A percentile compares a stretch with the other conserved stretches of the same genome.
Conservation (phyloP, 1,284 basidiomycete genomes). For the Leccinum pallidistipes region DNA sequence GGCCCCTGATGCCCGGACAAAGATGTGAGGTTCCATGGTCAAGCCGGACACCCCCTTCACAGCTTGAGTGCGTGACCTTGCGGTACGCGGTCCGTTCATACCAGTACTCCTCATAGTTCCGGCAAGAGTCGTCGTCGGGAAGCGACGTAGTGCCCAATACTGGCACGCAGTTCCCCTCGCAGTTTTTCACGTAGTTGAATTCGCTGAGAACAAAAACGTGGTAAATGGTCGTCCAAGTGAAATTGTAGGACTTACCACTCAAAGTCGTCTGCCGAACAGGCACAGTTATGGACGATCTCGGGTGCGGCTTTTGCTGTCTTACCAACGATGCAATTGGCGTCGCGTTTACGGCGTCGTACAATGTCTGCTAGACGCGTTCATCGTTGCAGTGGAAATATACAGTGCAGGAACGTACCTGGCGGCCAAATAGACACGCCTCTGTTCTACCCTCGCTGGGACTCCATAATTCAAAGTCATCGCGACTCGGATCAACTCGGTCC, state of each 20-base stretch:
- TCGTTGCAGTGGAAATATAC: not conserved
- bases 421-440: slow-evolving; percentile 77
- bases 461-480: slow-evolving; percentile 96
- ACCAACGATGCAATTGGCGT: slow-evolving; percentile 83
- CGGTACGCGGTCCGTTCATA: slow-evolving; percentile 90
- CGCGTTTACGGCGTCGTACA: slow-evolving; percentile 87
- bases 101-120: slow-evolving; percentile 73
- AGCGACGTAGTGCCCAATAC: slow-evolving; percentile 66
- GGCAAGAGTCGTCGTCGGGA: slow-evolving; percentile 61
- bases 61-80: slow-evolving; percentile 84
- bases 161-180: slow-evolving; percentile 71
- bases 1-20: slow-evolving; percentile 77
- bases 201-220: slow-evolving; percentile 52
- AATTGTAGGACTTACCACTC: slow-evolving; percentile 69
- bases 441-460: slow-evolving; percentile 87
- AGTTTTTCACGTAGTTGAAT: slow-evolving; percentile 82
- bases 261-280: slow-evolving; percentile 76
- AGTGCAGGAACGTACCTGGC: slow-evolving; percentile 52
- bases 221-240: not conserved
- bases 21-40: slow-evolving; percentile 72
- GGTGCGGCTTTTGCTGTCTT: slow-evolving; percentile 54
- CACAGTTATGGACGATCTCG: slow-evolving; percentile 68
- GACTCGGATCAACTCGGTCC: slow-evolving; percentile 65
- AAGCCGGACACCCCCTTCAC: slow-evolving; percentile 71
- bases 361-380: slow-evolving; percentile 50